Evolutionary conservation across 257 asterid genomes (phyloP), one percentile per base, ranked within the genome.

Genomic region (Cruciata laevipes): DNA sequence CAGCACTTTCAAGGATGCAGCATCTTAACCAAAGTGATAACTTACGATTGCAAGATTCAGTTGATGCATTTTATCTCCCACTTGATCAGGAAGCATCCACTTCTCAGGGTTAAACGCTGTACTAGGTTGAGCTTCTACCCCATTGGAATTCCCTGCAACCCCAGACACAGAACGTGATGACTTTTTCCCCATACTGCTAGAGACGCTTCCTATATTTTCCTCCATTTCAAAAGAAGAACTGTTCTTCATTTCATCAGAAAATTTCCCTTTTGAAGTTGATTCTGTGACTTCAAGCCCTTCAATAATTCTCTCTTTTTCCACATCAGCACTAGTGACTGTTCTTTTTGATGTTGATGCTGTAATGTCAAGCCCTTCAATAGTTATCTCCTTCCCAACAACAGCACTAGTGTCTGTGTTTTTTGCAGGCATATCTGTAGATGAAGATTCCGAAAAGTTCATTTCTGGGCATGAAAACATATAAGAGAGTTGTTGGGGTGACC

Each of bases 11-110:
- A 40, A 21, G 47, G 47, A 37, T 37, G 27, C 21, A 71, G 55
- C 32, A 60, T 52, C 24, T 56, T 37, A 53, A 68, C 6, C 12
- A 69, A 66, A 47, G 8, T 10, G 25, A 59, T 68, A 33, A 74
- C 89, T 80, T 86, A 94, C 99, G 67, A 94, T 84, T 66, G 99
- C 97, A 71, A 94, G 95, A 85, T 90, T 94, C 55, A 94, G 85
- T 71, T 94, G 97, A 70, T 81, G 84, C 81, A 80, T 74, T 78
- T 68, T 81, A 58, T 77, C 85, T 77, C 85, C 87, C 59, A 49
- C 57, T 66, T 77, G 80, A 69, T 79, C 78, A 31, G 90, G 88
- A 68, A 80, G 83, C 93, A 83, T 85, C 94, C 91, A 84, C 73
- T 77, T 68, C 86, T 87, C 95, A 24, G 92, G 95, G 75, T 74